phyloP scores from a whole-genome alignment of 164 flowering plant genomes.

The Aristolochia californica region DNA sequence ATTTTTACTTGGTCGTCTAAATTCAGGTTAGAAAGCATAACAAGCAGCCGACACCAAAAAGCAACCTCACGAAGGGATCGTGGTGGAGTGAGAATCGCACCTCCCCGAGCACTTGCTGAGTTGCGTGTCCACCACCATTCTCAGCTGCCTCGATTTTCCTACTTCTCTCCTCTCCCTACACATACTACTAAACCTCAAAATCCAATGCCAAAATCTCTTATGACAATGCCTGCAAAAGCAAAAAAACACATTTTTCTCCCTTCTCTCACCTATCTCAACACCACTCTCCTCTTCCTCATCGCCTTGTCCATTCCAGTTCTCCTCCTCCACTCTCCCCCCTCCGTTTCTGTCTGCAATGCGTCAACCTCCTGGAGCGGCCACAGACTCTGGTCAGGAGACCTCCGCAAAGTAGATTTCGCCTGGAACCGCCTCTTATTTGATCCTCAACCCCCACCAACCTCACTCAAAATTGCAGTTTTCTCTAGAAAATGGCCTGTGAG shows the following conservation, averaged over 20 bases:
- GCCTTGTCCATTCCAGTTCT: conserved; percentile 60
- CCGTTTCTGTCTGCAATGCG: conserved; percentile 18
- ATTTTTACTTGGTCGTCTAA: too few relatives aligned
- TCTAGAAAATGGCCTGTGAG: conserved; percentile 79
- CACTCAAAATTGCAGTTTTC: conserved; percentile 73
- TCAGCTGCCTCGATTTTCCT: too few relatives aligned
- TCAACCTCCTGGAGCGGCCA: conserved; percentile 9
- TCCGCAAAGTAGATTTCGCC: conserved; percentile 51
- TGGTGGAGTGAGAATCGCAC: conserved; percentile 36
- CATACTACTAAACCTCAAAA: neutral
- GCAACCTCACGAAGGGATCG: neutral
- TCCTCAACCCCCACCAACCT: conserved; percentile 12
- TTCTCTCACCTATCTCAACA: conserved; percentile 31
- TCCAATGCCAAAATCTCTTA: neutral
- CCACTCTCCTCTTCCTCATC: conserved; percentile 53
- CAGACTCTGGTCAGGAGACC: conserved; percentile 57
- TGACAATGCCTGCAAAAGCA: too few relatives aligned
- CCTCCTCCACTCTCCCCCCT: conserved; percentile 38
- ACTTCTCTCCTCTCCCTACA: too few relatives aligned
- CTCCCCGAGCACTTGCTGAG: conserved; percentile 17
- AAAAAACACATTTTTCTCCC: conserved; percentile 7
- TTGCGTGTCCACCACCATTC: conserved; percentile 22
- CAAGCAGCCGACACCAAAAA: too few relatives aligned
- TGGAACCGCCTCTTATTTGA: conserved; percentile 60
- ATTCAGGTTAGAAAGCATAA: too few relatives aligned